Percentiles rank a stretch among this genome's conserved stretches.
Evolutionary conservation across 768 basidiomycete species (phyloP).

Genomic region (Boletus tylopilopsis): DNA sequence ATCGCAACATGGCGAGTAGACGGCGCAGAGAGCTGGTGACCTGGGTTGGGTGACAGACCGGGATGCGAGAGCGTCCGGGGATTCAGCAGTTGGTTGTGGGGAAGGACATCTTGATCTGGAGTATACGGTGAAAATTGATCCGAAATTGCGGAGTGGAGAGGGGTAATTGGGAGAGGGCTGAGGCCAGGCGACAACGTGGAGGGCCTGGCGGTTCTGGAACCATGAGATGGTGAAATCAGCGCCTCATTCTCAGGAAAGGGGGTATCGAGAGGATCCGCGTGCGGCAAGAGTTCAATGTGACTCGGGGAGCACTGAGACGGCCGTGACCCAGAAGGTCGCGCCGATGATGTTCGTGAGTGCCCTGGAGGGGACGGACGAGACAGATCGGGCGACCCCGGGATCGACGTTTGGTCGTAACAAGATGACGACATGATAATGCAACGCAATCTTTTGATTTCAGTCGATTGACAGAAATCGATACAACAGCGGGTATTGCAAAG

Average conservation of each 20-base stretch:
- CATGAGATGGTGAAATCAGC: constrained; percentile 40
- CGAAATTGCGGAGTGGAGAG: constrained; percentile 46
- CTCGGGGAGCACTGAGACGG: constrained; percentile 22
- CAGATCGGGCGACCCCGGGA: constrained; percentile 30
- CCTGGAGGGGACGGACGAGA: constrained; percentile 29
- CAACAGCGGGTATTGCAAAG: constrained; percentile 14
- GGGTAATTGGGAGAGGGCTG: constrained; percentile 22
- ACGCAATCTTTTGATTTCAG: constrained; percentile 22
- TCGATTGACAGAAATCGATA: constrained; percentile 30
- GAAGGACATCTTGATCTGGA: constrained; percentile 44
- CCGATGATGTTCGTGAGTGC: constrained; percentile 32
- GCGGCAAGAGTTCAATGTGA: constrained; percentile 14
- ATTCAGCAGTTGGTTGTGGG: constrained; percentile 40
- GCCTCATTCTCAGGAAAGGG: constrained; percentile 37
- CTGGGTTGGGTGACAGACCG: constrained; percentile 36
- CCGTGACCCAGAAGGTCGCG: constrained; percentile 18
- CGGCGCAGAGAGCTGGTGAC: constrained; percentile 37
- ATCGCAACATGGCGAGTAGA: constrained; percentile 54
- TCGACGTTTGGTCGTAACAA: constrained; percentile 14
- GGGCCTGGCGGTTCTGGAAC: constrained; percentile 54
- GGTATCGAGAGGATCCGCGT: constrained; percentile 23
- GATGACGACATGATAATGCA: constrained; percentile 14
- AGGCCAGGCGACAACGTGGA: constrained; percentile 46
- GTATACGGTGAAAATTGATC: constrained; percentile 35
- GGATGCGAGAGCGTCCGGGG: constrained; percentile 38